Evolutionary conservation across 1,139 yeast genomes (phyloP).

Genomic region (Spencermartinsiella ligniputridi): DNA sequence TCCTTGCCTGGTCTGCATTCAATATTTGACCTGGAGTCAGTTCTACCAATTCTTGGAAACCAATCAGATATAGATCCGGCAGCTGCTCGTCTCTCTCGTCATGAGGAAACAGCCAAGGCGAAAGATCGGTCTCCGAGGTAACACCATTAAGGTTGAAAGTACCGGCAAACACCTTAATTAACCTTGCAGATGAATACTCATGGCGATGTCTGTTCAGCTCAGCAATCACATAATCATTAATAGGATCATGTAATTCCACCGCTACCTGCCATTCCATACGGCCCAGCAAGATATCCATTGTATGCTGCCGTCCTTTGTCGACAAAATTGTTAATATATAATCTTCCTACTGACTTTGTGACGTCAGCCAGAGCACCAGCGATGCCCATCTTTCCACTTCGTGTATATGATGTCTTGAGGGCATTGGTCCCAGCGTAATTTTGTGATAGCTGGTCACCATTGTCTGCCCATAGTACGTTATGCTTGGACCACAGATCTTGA

Average conservation of each 20-base stretch:
- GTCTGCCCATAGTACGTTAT: slow-evolving; percentile 92
- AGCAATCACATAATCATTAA: slow-evolving; percentile 70
- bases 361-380: slow-evolving; percentile 95
- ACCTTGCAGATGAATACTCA: slow-evolving; percentile 58
- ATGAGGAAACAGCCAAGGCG: slow-evolving; percentile 78
- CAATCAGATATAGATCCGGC: slow-evolving; percentile 75
- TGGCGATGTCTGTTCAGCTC: slow-evolving; percentile 48
- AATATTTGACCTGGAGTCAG: slow-evolving; percentile 87
- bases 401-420: slow-evolving; percentile 88
- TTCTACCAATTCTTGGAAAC: slow-evolving; percentile 90
- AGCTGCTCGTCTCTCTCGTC: slow-evolving; percentile 32
- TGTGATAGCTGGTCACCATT: slow-evolving; percentile 97
- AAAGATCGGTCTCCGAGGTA: slow-evolving; percentile 50
- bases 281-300: slow-evolving; percentile 83
- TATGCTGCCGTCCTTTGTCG: slow-evolving; percentile 82
- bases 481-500: slow-evolving; percentile 56
- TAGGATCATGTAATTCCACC: slow-evolving; percentile 82
- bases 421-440: slow-evolving; percentile 96
- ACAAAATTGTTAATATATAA: slow-evolving; percentile 94
- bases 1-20: slow-evolving; percentile 68
- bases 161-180: slow-evolving; percentile 69
- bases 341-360: slow-evolving; percentile 90
- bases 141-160: slow-evolving; percentile 87
- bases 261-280: slow-evolving; percentile 65
- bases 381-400: slow-evolving; percentile 93